phyloP scores from a whole-genome alignment of 768 basidiomycete genomes.

The Suillus occidentalis region DNA sequence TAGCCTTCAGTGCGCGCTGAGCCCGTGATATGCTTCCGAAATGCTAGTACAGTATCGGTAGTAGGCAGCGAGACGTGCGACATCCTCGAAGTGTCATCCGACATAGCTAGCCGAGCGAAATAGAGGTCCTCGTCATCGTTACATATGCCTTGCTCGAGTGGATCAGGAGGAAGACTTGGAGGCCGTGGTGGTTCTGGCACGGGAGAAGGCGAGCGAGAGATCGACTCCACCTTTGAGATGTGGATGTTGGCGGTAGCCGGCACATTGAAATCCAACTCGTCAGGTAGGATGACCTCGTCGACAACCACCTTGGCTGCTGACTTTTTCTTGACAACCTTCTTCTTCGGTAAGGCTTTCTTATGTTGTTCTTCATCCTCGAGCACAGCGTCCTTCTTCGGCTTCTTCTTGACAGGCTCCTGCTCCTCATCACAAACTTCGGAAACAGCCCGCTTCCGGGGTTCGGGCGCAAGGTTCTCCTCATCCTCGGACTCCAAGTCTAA shows the following conservation, averaged over 20 bases:
- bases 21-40: slow-evolving; percentile 78
- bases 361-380: slow-evolving; percentile 25
- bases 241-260: slow-evolving; percentile 53
- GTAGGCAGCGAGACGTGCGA: slow-evolving; percentile 31
- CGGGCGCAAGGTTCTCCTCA: slow-evolving; percentile 41
- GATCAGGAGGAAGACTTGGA: slow-evolving; percentile 51
- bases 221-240: slow-evolving; percentile 42
- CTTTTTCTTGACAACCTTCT: slow-evolving; percentile 39
- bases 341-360: slow-evolving; percentile 28
- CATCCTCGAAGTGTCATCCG: slow-evolving; percentile 24
- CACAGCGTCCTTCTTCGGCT: slow-evolving; percentile 24
- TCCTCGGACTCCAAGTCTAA: slow-evolving; percentile 63
- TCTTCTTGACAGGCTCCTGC: slow-evolving; percentile 47
- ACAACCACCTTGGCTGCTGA: slow-evolving; percentile 36
- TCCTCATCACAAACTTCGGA: slow-evolving; percentile 43
- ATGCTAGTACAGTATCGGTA: slow-evolving; percentile 46
- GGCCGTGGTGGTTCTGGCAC: slow-evolving; percentile 43
- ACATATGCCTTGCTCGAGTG: slow-evolving; percentile 56
- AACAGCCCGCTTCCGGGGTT: slow-evolving; percentile 44
- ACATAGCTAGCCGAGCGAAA: slow-evolving; percentile 51
- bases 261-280: slow-evolving; percentile 47
- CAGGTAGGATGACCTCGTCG: slow-evolving; percentile 53
- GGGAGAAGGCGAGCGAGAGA: slow-evolving; percentile 53
- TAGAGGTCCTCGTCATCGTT: slow-evolving; percentile 91
- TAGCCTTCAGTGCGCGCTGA: slow-evolving; percentile 93